A percentile compares a stretch with the other conserved stretches of the same genome.
phyloP scores from a whole-genome alignment of 495 filamentous ascomycete species.

The Neurospora cerealis region DNA sequence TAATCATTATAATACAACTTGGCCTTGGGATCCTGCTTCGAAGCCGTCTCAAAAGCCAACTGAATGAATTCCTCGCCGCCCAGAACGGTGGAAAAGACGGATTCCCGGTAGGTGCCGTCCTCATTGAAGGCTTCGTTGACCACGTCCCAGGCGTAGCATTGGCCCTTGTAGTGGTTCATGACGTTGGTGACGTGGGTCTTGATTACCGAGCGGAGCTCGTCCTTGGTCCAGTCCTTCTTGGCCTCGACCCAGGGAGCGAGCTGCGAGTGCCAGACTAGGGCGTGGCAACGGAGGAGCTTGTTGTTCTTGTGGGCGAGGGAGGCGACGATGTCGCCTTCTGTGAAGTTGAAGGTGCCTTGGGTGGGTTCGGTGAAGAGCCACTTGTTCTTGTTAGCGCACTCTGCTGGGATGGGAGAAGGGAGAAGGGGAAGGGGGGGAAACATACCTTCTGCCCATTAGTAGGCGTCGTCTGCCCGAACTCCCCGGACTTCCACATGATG shows the following conservation, averaged over 20 bases:
- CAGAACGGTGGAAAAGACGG: slow-evolving; percentile 44
- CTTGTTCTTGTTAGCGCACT: neutral
- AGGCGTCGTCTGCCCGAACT: slow-evolving; percentile 44
- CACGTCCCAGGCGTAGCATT: slow-evolving; percentile 49
- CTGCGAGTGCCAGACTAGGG: slow-evolving; percentile 49
- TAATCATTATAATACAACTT: slow-evolving; percentile 64
- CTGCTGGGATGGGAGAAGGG: neutral
- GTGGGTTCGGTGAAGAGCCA: slow-evolving; percentile 41
- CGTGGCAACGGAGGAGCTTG: slow-evolving; percentile 45
- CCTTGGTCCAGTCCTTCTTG: slow-evolving; percentile 41
- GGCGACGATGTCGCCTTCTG: slow-evolving; percentile 37
- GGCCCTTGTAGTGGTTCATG: slow-evolving; percentile 42
- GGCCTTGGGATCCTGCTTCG: slow-evolving; percentile 41
- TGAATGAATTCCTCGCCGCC: slow-evolving; percentile 42
- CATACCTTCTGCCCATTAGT: slow-evolving; percentile 39
- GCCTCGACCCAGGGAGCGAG: slow-evolving; percentile 44
- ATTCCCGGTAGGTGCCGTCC: slow-evolving; percentile 45
- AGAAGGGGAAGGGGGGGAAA: neutral
- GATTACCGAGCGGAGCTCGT: slow-evolving; percentile 34
- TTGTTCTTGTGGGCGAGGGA: slow-evolving; percentile 33
- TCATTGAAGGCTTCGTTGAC: slow-evolving; percentile 61
- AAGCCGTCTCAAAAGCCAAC: slow-evolving; percentile 43
- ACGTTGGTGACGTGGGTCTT: slow-evolving; percentile 41
- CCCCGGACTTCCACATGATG: slow-evolving; percentile 28
- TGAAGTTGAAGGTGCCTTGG: slow-evolving; percentile 36